Evolutionary conservation across 2,329 filamentous ascomycete species (phyloP).

Genomic region (Calonectria ilicicola): DNA sequence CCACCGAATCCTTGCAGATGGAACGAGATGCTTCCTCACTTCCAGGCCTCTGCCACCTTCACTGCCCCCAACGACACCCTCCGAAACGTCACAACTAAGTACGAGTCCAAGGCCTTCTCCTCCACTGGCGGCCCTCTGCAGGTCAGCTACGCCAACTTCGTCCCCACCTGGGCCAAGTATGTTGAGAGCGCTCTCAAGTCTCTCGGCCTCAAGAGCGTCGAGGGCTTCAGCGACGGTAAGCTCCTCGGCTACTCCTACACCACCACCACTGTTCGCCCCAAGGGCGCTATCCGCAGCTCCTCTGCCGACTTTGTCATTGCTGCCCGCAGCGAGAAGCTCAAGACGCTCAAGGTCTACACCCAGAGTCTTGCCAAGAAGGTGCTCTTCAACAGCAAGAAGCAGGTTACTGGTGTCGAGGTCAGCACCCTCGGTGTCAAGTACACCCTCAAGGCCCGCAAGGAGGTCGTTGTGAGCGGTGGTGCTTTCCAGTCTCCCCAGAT

Average conservation of each 20-base stretch:
- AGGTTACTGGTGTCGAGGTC: slow-evolving; percentile 53
- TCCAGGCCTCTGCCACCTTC: slow-evolving; percentile 42
- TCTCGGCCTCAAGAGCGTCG: slow-evolving; percentile 41
- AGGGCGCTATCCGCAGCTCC: slow-evolving; percentile 39
- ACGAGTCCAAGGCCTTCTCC: slow-evolving; percentile 42
- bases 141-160: slow-evolving; percentile 43
- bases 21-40: slow-evolving; percentile 43
- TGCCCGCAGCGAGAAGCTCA: slow-evolving; percentile 40
- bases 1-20: slow-evolving; percentile 20
- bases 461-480: slow-evolving; percentile 32
- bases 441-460: slow-evolving; percentile 32
- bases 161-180: slow-evolving; percentile 33
- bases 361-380: slow-evolving; percentile 58
- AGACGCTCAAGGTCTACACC: slow-evolving; percentile 53
- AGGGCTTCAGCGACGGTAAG: slow-evolving; percentile 35
- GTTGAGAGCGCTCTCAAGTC: slow-evolving; percentile 41
- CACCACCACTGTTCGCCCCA: slow-evolving; percentile 31
- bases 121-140: slow-evolving; percentile 39
- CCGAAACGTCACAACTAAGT: slow-evolving; percentile 41
- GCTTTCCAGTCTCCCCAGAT: slow-evolving; percentile 36
- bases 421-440: slow-evolving; percentile 28
- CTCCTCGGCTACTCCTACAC: slow-evolving; percentile 42
- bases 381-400: slow-evolving; percentile 54
- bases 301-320: slow-evolving; percentile 42
- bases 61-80: slow-evolving; percentile 37